Base-by-base conservation (phyloP, 139 green algal species). In the Yamagishiella unicocca region DNA sequence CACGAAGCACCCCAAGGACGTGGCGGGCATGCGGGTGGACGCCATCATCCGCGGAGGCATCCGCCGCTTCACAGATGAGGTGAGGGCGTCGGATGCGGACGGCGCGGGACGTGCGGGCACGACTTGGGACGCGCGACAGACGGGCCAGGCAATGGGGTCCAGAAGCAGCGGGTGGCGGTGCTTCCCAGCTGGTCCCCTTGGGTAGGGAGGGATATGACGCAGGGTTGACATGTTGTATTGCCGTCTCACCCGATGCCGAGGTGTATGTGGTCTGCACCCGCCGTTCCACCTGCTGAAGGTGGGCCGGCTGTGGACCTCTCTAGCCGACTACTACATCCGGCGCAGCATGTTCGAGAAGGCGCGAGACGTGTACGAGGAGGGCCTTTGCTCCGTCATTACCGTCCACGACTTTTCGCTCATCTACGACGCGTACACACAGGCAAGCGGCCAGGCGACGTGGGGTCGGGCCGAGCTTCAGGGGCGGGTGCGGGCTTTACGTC, bases 271-370 rank as follows among this genome's bases (percentile, higher is more conserved):
- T n/a, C n/a, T n/a, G n/a, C n/a, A n/a, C n/a, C n/a, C n/a, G n/a
- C n/a, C n/a, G n/a, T n/a, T n/a, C n/a, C n/a, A n/a, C n/a, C n/a
- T 58, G 50, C 35, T 33, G 45, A 75, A 97, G 95, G 95, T 99
- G 55, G 98, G 98, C 0, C 95, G 96, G 53, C 93, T 99, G 85
- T 99, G 97, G 97, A 97, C 96, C 7, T 94, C 95, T 0, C 91
- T 99, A 25, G 97, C 98, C 29, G 98, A 99, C 92, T 99, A 97
- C 93, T 99, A 98, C 95, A 99, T 99, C 90, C 93, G 98, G 27
- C 91, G 93, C 66, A 96, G 93, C 67, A 92, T 98, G 82, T 99
- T 99, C 92, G 98, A 99, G 92, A 94, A 95, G 42, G 98, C 98
- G n/a, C 90, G 98, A 7, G 98, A 99, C 84, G 92, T 99, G 64